phyloP scores from a whole-genome alignment of 768 basidiomycete genomes.

The Psilocybe cubensis region DNA sequence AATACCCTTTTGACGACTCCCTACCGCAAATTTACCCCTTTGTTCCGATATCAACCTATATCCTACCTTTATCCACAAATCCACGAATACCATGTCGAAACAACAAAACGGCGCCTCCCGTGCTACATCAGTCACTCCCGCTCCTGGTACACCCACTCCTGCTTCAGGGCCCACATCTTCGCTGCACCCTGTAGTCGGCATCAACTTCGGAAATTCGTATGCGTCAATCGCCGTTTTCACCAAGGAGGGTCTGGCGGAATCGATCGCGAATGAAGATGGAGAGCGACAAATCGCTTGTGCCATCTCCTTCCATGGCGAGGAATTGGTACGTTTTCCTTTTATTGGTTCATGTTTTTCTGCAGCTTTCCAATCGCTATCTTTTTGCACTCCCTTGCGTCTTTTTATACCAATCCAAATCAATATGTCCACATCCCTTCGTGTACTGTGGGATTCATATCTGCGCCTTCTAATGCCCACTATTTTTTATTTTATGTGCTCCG shows the following conservation, averaged over 20 bases:
- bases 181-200: slow-evolving; percentile 77
- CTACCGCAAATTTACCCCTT: background rate
- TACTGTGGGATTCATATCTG: background rate
- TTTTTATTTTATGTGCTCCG: background rate
- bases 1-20: background rate
- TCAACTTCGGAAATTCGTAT: slow-evolving; percentile 96
- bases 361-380: too few species aligned
- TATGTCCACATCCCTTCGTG: too few species aligned
- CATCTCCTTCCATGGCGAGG: slow-evolving; percentile 88
- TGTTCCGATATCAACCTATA: background rate
- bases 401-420: background rate
- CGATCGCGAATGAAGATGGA: slow-evolving; percentile 98
- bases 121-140: background rate
- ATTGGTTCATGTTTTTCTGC: slow-evolving; percentile 6
- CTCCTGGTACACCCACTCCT: background rate
- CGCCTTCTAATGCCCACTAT: background rate
- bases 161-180: background rate
- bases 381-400: background rate
- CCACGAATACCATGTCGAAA: slow-evolving; percentile 1
- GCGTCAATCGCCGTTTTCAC: slow-evolving; percentile 95
- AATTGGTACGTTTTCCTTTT: slow-evolving; percentile 62
- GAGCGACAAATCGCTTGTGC: slow-evolving; percentile 98
- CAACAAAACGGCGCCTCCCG: background rate
- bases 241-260: slow-evolving; percentile 92
- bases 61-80: background rate